Evolutionary conservation across 805 yeast genomes (phyloP).

Genomic region (Komagataella pseudopastoris): DNA sequence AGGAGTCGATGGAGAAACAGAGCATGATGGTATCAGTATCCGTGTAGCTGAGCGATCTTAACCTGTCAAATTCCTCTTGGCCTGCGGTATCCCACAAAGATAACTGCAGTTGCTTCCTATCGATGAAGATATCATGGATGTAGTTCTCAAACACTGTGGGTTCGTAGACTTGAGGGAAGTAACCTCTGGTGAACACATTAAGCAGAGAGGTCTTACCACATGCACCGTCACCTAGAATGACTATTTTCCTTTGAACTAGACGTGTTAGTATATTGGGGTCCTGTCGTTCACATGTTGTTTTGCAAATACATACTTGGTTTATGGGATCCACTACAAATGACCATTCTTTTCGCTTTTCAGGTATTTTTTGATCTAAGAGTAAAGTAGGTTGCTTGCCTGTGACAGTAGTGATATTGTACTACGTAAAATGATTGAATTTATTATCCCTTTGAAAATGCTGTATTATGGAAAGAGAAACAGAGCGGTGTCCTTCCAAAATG

Average conservation of each 20-base stretch:
- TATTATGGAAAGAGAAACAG: neutral
- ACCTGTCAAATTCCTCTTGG: constrained; percentile 93
- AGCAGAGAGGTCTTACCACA: constrained; percentile 94
- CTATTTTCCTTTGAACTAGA: constrained; percentile 64
- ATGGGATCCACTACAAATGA: neutral
- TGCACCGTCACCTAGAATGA: constrained; percentile 95
- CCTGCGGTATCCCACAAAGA: constrained; percentile 99
- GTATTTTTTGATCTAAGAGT: neutral
- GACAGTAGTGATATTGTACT: neutral
- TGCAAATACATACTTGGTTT: neutral
- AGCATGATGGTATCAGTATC: constrained; percentile 97
- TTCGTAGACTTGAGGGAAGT: constrained; percentile 95
- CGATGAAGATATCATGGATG: constrained; percentile 93
- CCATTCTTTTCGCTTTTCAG: neutral
- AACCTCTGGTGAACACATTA: constrained; percentile 93
- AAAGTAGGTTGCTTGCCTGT: neutral
- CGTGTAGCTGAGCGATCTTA: constrained; percentile 82
- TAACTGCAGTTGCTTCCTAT: constrained; percentile 81
- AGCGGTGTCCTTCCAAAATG: neutral
- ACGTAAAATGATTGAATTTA: neutral
- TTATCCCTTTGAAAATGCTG: neutral
- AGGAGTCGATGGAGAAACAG: constrained; percentile 88
- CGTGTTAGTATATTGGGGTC: neutral
- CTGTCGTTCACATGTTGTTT: neutral
- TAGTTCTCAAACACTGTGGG: constrained; percentile 97